phyloP scores from a whole-genome alignment of 1,284 basidiomycete species.

The Thecaphora thlaspeos region DNA sequence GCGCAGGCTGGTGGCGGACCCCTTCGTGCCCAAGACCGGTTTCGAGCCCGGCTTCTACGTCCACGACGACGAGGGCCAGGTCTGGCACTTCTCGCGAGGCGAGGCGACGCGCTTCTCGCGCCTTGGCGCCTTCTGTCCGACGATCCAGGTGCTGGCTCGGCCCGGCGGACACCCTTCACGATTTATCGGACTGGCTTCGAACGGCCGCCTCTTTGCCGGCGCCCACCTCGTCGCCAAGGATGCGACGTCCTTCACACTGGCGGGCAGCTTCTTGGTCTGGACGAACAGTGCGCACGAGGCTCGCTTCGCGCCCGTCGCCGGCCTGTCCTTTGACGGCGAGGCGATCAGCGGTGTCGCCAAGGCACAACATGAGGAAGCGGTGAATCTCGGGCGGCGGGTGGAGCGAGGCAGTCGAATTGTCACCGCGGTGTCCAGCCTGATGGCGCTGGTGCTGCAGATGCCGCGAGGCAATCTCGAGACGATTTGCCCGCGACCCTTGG shows the following conservation, averaged over 20 bases:
- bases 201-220: conserved; percentile 67
- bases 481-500: conserved; percentile 85
- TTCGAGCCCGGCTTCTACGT: conserved; percentile 19
- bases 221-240: conserved; percentile 64
- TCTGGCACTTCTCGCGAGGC: conserved; percentile 1
- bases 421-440: conserved; percentile 61
- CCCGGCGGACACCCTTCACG: conserved; percentile 7
- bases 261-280: conserved; percentile 79
- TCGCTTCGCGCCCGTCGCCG: conserved; percentile 69
- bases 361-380: conserved; percentile 10
- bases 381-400: conserved; percentile 44
- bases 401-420: conserved; percentile 55
- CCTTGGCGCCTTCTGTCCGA: conserved; percentile 28
- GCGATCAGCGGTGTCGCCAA: background rate
- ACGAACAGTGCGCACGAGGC: conserved; percentile 81
- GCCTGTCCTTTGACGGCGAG: conserved; percentile 35
- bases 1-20: conserved; percentile 15
- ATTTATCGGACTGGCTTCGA: conserved; percentile 67
- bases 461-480: conserved; percentile 96
- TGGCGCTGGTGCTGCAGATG: conserved; percentile 86
- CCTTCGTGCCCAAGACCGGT: conserved; percentile 14
- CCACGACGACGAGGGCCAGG: conserved; percentile 19
- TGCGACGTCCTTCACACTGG: conserved; percentile 77
- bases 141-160: conserved; percentile 14
- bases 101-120: conserved; percentile 8